These are phyloP conservation scores for Salix exigua DNA, from an alignment of 345 rosid species.

Conservation along the genomic window DNA sequence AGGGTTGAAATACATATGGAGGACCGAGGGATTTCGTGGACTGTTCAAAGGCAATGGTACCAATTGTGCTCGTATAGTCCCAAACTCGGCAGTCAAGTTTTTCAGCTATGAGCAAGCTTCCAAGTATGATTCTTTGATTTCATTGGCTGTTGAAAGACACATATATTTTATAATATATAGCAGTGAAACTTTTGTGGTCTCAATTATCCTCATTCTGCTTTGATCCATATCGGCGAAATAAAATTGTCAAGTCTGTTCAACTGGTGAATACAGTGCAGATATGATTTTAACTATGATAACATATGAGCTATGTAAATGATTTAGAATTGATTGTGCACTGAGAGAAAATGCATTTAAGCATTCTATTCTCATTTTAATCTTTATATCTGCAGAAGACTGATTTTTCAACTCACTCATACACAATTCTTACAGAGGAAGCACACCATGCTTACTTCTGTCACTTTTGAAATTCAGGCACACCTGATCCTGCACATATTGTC, in stretches of 20 bases:
- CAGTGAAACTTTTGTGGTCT: not conserved
- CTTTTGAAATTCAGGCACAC: not conserved
- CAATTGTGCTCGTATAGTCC: conserved; percentile 92
- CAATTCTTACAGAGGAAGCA: not conserved
- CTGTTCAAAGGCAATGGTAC: conserved; percentile 89
- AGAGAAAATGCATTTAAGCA: not conserved
- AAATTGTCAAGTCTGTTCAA: not conserved
- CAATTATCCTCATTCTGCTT: not conserved
- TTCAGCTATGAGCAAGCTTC: conserved; percentile 95
- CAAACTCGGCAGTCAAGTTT: conserved; percentile 89
- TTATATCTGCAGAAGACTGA: not conserved
- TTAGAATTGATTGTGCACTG: not conserved
- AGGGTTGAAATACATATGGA: conserved; percentile 83
- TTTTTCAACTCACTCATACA: not conserved
- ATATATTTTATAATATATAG: not conserved
- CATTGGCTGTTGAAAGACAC: not conserved
- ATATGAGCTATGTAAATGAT: not conserved
- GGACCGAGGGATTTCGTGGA: conserved; percentile 80
- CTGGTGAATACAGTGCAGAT: not conserved
- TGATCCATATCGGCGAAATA: not conserved
- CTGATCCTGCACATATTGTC: not conserved
- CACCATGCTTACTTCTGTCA: not conserved
- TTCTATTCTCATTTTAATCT: not conserved
- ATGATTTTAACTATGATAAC: not conserved
- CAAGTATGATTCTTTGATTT: conserved; percentile 39